Conservation (phyloP, 495 filamentous ascomycete genomes). For the Aspergillus nidulans region DNA sequence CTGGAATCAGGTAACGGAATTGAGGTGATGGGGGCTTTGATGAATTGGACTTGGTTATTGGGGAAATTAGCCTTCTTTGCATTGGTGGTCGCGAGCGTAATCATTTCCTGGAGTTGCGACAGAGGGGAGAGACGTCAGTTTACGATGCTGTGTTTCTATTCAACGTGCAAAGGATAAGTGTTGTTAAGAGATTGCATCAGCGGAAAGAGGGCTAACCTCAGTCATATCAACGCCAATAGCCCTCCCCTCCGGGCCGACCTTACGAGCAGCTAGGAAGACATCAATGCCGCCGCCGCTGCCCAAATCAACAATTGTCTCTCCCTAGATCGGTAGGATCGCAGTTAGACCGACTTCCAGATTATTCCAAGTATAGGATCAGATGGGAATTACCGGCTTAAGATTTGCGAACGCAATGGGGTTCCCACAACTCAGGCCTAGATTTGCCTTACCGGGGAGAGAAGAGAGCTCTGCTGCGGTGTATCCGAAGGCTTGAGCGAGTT, state of each 20-base stretch:
- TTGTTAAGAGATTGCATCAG: background rate
- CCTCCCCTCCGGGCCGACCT: slow-evolving; percentile 46
- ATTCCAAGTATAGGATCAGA: too few species aligned
- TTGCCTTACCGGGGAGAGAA: slow-evolving; percentile 48
- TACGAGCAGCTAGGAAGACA: slow-evolving; percentile 51
- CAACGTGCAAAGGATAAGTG: background rate
- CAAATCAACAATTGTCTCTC: slow-evolving; percentile 57
- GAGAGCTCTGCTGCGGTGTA: slow-evolving; percentile 51
- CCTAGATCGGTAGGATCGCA: slow-evolving; percentile 24
- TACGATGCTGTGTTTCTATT: background rate
- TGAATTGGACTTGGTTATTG: too few species aligned
- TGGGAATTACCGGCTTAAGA: slow-evolving; percentile 29
- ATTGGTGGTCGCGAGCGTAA: too few species aligned
- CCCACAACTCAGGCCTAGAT: slow-evolving; percentile 58
- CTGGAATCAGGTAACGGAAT: too few species aligned
- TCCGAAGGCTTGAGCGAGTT: slow-evolving; percentile 54
- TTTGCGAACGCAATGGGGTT: slow-evolving; percentile 54
- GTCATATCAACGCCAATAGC: slow-evolving; percentile 63
- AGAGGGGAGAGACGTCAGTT: too few species aligned
- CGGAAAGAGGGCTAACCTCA: slow-evolving; percentile 30
- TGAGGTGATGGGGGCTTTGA: too few species aligned
- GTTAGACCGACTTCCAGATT: background rate
- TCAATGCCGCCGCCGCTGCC: slow-evolving; percentile 60
- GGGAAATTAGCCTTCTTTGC: too few species aligned
- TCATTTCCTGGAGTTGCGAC: too few species aligned